A percentile compares a stretch with the other conserved stretches of the same genome.
Conservation (phyloP, 75 land plant species). For the Adiantum capillusveneris region DNA sequence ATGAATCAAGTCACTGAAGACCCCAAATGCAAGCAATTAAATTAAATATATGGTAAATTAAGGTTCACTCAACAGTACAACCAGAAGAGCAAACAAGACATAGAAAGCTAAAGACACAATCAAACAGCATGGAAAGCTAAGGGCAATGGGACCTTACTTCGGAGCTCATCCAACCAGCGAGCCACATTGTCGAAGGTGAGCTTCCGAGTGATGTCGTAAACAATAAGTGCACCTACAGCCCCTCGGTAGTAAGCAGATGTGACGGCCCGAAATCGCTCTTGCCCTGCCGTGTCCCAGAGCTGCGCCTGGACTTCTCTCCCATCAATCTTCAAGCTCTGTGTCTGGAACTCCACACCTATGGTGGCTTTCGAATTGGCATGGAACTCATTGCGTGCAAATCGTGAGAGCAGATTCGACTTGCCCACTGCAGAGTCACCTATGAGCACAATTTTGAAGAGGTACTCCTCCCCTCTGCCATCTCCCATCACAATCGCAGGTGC, state of each 20-base stretch:
- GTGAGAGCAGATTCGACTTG: conserved; percentile 22
- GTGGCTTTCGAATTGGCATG: conserved; percentile 25
- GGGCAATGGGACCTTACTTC: conserved; percentile 7
- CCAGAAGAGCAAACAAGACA: neutral
- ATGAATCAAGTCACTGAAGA: no score
- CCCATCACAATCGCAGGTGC: no score
- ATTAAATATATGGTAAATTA: no score
- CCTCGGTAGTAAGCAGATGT: conserved; percentile 36
- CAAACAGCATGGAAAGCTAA: neutral
- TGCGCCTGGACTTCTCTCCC: conserved; percentile 27
- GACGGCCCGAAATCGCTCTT: conserved; percentile 35
- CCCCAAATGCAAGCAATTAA: no score
- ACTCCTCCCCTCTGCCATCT: conserved; percentile 19
- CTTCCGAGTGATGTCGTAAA: conserved; percentile 26
- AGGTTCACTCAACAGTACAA: neutral
- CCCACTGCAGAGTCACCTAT: conserved; percentile 39
- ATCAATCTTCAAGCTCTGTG: conserved; percentile 26
- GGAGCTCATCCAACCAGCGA: conserved; percentile 32
- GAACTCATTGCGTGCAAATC: conserved; percentile 33
- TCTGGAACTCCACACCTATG: conserved; percentile 39
- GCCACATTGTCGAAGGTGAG: conserved; percentile 33
- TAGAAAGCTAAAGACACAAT: neutral
- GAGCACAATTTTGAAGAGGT: conserved; percentile 33
- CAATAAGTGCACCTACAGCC: conserved; percentile 27
- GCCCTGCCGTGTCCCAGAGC: conserved; percentile 43